phyloP scores from a whole-genome alignment of 2,329 filamentous ascomycete genomes.

The Immersiporthe knoxdaviesiana region DNA sequence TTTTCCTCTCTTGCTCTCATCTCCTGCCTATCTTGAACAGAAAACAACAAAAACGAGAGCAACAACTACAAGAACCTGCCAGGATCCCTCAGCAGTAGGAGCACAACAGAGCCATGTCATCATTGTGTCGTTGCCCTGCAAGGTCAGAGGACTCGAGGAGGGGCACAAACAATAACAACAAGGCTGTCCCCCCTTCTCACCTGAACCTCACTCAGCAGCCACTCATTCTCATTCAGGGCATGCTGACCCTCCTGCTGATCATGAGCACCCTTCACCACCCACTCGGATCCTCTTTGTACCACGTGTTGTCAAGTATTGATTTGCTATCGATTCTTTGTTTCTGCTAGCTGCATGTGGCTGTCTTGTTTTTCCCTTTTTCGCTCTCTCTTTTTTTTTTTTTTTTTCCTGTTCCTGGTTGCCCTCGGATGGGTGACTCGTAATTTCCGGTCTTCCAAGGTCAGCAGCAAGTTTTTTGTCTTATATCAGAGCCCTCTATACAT shows the following conservation, averaged over 20 bases:
- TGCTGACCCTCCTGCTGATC: neutral
- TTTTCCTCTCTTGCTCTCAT: neutral
- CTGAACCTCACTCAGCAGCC: neutral
- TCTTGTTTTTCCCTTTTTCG: neutral
- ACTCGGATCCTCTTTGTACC: neutral
- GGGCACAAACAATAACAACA: constrained; percentile 1
- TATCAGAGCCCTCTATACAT: neutral
- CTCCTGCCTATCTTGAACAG: neutral
- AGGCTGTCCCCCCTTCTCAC: neutral
- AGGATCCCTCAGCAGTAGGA: neutral
- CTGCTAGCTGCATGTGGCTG: neutral
- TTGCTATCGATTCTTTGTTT: neutral
- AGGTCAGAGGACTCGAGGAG: neutral
- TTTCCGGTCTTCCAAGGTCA: neutral
- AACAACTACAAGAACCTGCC: neutral
- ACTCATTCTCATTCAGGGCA: neutral
- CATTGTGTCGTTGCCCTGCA: neutral
- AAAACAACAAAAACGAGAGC: neutral
- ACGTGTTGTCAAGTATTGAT: neutral
- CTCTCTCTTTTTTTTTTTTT: neutral
- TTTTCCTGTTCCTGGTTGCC: neutral
- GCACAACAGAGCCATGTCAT: neutral
- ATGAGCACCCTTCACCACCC: neutral
- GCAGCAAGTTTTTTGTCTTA: neutral
- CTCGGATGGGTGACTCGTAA: neutral